These are phyloP conservation scores for Colletotrichum siamense DNA, from an alignment of 2,329 filamentous ascomycete species.

Conservation along the genomic window DNA sequence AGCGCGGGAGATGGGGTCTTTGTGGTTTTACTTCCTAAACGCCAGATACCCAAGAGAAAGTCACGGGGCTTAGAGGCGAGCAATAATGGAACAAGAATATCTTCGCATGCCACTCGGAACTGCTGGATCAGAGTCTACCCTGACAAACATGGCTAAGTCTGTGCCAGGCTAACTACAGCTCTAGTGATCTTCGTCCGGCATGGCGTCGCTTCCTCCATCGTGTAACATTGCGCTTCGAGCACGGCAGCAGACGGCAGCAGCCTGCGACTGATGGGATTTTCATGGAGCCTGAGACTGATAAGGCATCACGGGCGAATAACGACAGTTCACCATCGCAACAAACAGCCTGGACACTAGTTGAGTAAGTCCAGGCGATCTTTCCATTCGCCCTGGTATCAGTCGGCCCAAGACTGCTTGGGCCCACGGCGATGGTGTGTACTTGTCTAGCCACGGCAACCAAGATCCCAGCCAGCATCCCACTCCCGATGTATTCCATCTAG, in stretches of 20 bases:
- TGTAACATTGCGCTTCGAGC: not conserved
- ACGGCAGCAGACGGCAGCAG: not conserved
- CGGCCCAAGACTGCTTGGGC: not conserved
- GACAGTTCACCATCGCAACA: not conserved
- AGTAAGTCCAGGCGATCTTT: not conserved
- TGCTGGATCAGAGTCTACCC: not conserved
- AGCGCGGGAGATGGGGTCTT: not conserved
- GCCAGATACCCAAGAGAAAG: not conserved
- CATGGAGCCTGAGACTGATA: not conserved
- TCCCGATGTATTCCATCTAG: not conserved
- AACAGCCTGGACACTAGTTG: not conserved
- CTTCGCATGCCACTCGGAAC: not conserved
- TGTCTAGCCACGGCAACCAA: not conserved
- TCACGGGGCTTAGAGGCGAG: not conserved
- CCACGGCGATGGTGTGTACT: not conserved
- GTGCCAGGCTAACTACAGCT: not conserved
- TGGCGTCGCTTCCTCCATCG: not conserved
- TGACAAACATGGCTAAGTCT: not conserved
- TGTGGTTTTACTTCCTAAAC: not conserved
- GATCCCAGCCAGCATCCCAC: fast-evolving
- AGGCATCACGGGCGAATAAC: not conserved
- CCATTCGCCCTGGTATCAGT: fast-evolving
- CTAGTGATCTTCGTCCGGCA: not conserved
- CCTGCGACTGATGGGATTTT: not conserved
- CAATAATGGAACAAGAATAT: not conserved